A percentile compares a stretch with the other conserved stretches of the same genome.
Evolutionary conservation across 768 basidiomycete genomes (phyloP).

Genomic region (Naganishia friedmannii): DNA sequence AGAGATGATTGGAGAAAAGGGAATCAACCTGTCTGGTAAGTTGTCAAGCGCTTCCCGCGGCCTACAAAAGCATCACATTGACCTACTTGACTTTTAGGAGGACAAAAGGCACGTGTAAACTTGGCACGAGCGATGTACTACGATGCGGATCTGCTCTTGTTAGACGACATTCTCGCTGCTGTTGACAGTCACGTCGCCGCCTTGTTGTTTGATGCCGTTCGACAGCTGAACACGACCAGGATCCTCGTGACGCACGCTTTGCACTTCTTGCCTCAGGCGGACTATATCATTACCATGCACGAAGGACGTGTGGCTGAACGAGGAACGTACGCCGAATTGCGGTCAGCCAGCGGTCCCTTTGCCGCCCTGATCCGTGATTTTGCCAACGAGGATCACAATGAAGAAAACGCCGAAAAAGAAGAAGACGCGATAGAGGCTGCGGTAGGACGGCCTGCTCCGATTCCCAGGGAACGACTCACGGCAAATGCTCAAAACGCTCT

Average conservation of each 20-base stretch:
- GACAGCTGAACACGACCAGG: conserved; percentile 69
- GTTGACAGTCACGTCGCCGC: conserved; percentile 86
- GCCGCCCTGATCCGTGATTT: conserved; percentile 72
- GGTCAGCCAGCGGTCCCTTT: conserved; percentile 65
- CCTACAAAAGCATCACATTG: conserved; percentile 52
- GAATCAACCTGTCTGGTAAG: conserved; percentile 72
- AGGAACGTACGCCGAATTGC: conserved; percentile 73
- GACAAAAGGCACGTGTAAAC: conserved; percentile 59
- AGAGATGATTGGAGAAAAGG: conserved; percentile 82
- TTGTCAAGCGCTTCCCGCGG: background rate
- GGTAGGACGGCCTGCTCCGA: conserved; percentile 43
- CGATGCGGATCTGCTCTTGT: conserved; percentile 78
- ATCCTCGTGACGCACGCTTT: conserved; percentile 87
- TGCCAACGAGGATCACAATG: conserved; percentile 63
- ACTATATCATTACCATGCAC: conserved; percentile 75
- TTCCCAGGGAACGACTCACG: conserved; percentile 52
- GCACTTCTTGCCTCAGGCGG: conserved; percentile 81
- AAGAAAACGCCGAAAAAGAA: conserved; percentile 55
- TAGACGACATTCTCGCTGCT: conserved; percentile 62
- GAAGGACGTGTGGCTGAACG: conserved; percentile 75
- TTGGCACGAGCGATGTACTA: conserved; percentile 85
- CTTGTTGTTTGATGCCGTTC: conserved; percentile 79
- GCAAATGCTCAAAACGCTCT: conserved; percentile 56
- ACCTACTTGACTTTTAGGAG: conserved; percentile 37
- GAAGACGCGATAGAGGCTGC: conserved; percentile 46